Conservation (phyloP, 176 grass and related monocot species). For the Neostapfia colusana region DNA sequence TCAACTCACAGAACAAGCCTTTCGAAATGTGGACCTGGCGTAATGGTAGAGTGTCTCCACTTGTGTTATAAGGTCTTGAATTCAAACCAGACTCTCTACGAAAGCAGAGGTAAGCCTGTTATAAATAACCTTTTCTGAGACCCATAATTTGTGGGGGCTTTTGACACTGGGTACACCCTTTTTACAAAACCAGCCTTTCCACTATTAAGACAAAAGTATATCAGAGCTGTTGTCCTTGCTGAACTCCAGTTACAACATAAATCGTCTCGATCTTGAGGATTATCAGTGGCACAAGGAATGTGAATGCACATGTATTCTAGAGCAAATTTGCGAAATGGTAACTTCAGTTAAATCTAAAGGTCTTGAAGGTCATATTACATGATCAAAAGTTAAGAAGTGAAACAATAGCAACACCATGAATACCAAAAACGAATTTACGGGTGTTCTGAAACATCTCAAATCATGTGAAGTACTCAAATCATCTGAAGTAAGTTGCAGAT, state of each 20-base stretch:
- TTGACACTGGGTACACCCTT: no score
- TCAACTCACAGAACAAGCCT: not conserved
- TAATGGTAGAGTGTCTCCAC: no score
- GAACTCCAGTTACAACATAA: not conserved
- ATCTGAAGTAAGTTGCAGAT: not conserved
- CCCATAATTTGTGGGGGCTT: no score
- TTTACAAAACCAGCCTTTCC: not conserved
- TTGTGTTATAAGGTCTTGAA: no score
- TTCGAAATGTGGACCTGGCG: no score
- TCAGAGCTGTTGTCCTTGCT: not conserved
- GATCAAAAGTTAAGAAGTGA: no score
- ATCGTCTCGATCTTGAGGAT: not conserved
- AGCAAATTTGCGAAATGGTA: not conserved
- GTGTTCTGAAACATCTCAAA: not conserved
- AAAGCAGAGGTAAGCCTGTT: no score
- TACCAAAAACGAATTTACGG: not conserved
- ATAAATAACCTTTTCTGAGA: no score
- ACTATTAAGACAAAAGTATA: not conserved
- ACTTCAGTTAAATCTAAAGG: no score
- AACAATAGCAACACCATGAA: not conserved
- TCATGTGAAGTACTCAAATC: not conserved
- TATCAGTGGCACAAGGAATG: not conserved
- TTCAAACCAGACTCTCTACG: no score
- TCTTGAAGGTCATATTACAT: no score
- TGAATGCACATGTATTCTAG: not conserved